These are phyloP conservation scores for Dioscorea alata DNA, from an alignment of 106 monocot genomes.

Conservation along the genomic window DNA sequence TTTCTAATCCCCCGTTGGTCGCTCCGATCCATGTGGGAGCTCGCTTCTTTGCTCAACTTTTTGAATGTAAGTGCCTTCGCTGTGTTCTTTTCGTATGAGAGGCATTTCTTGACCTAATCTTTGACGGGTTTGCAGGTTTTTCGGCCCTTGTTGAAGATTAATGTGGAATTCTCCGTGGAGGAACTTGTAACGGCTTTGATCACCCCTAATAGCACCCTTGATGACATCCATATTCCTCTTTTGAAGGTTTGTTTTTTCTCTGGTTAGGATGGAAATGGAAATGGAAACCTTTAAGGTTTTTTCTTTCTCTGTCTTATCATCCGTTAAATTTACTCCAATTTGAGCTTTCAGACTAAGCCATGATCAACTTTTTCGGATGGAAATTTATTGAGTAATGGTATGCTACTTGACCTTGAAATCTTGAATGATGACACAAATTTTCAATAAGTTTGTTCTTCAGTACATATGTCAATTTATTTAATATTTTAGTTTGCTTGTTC, in stretches of 20 bases:
- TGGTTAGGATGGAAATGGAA: neutral
- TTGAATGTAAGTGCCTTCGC: constrained; percentile 37
- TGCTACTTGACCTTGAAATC: no score
- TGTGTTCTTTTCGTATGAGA: neutral
- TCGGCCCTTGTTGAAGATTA: constrained; percentile 72
- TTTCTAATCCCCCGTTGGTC: constrained; percentile 47
- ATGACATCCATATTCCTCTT: constrained; percentile 80
- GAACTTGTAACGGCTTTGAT: constrained; percentile 92
- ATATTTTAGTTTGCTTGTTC: no score
- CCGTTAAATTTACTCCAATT: no score
- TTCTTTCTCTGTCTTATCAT: no score
- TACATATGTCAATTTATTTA: no score
- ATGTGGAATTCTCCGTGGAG: constrained; percentile 78
- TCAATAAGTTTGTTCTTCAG: no score
- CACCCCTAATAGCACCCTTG: constrained; percentile 68
- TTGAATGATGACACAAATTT: no score
- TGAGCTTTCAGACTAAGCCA: no score
- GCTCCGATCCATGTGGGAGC: constrained; percentile 89
- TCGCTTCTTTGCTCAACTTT: constrained; percentile 60
- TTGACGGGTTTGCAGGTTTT: constrained; percentile 44
- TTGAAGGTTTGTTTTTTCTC: constrained; percentile 59
- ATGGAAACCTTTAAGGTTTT: no score
- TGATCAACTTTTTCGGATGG: no score
- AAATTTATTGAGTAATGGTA: no score
- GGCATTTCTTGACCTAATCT: neutral